These are phyloP conservation scores for Obelidium mucronatum DNA, from an alignment of 192 early-diverging fungal genomes.

Conservation along the genomic window DNA sequence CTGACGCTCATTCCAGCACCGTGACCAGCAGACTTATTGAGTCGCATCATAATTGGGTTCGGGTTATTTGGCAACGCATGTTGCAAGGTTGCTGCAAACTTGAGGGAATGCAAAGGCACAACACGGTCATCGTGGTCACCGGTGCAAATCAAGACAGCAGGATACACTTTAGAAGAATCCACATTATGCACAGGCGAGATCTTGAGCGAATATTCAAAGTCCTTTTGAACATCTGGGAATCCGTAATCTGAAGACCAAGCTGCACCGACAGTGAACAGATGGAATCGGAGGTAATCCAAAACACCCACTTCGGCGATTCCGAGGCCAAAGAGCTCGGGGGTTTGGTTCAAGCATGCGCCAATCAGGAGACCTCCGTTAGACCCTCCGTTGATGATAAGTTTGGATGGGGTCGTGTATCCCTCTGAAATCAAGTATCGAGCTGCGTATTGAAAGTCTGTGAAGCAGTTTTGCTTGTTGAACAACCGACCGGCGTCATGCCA, in stretches of 20 bases:
- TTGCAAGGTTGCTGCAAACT: slow-evolving; percentile 69
- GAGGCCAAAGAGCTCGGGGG: slow-evolving; percentile 74
- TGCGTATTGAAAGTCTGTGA: slow-evolving; percentile 79
- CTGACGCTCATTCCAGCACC: slow-evolving; percentile 71
- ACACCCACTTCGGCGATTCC: slow-evolving; percentile 78
- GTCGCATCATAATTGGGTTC: slow-evolving; percentile 63
- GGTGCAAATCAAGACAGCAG: slow-evolving; percentile 66
- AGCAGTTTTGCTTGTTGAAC: slow-evolving; percentile 73
- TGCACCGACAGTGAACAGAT: slow-evolving; percentile 79
- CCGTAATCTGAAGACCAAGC: slow-evolving; percentile 73
- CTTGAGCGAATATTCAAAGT: slow-evolving; percentile 27
- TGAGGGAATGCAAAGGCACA: slow-evolving; percentile 73
- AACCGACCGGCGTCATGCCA: slow-evolving; percentile 62
- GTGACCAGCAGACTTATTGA: slow-evolving; percentile 74
- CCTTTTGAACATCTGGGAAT: slow-evolving; percentile 15
- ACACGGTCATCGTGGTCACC: slow-evolving; percentile 77
- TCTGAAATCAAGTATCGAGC: slow-evolving; percentile 66
- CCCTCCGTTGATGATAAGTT: slow-evolving; percentile 67
- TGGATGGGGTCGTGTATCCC: slow-evolving; percentile 62
- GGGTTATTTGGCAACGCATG: slow-evolving; percentile 54
- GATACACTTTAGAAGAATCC: slow-evolving; percentile 54
- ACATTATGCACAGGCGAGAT: slow-evolving; percentile 77
- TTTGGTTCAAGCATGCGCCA: slow-evolving; percentile 74
- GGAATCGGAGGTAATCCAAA: slow-evolving; percentile 75
- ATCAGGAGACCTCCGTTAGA: slow-evolving; percentile 78